phyloP scores from a whole-genome alignment of 768 basidiomycete species.

The Naganishia onofrii region DNA sequence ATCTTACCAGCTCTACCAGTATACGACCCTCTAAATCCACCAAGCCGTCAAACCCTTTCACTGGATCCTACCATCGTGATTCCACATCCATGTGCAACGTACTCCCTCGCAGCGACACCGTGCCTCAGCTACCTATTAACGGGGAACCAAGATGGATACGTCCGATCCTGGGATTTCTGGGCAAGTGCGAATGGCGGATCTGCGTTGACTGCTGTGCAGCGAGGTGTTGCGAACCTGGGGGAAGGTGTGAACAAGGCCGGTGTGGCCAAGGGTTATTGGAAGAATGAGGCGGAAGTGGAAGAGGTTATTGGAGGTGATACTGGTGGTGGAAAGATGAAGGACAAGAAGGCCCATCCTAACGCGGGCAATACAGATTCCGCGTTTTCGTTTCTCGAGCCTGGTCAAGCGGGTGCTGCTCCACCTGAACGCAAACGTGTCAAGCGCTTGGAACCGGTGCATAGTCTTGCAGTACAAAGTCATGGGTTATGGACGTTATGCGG shows the following conservation, averaged over 20 bases:
- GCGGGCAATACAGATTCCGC: constrained; percentile 56
- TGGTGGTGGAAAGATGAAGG: constrained; percentile 16
- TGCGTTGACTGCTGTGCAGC: constrained; percentile 80
- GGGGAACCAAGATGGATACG: constrained; percentile 89
- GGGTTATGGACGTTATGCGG: constrained; percentile 90
- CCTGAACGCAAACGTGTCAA: constrained; percentile 27
- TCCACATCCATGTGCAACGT: constrained; percentile 81
- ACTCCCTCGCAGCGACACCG: constrained; percentile 77
- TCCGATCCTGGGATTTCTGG: constrained; percentile 89
- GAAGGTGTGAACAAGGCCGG: constrained; percentile 89
- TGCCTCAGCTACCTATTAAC: constrained; percentile 87
- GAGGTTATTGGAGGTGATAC: constrained; percentile 18
- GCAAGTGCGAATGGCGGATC: constrained; percentile 80
- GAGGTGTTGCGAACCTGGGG: constrained; percentile 83
- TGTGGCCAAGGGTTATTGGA: constrained; percentile 86
- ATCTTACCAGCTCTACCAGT: not conserved
- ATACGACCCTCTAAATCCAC: constrained; percentile 4
- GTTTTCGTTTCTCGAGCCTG: constrained; percentile 50
- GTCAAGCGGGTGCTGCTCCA: not conserved
- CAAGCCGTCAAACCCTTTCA: constrained; percentile 12
- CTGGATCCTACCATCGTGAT: constrained; percentile 90
- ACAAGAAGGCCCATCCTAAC: constrained; percentile 48
- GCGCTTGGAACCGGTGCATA: constrained; percentile 67
- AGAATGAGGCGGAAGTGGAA: constrained; percentile 58
- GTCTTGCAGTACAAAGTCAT: constrained; percentile 85